Conservation (phyloP, 192 early-diverging fungal species). For the Rhizoclosmatium globosum region DNA sequence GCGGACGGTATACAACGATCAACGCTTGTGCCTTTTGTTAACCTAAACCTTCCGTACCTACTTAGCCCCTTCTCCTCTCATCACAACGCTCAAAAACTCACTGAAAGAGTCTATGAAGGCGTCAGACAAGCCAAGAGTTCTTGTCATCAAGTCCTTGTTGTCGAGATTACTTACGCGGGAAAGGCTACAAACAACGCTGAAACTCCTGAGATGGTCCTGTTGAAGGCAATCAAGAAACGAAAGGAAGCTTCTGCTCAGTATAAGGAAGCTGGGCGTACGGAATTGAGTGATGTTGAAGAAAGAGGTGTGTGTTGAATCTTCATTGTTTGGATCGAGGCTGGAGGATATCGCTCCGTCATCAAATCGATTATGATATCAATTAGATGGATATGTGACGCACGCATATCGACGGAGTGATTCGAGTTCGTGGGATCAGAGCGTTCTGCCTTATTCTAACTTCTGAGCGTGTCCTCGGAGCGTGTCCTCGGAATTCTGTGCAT, state of each 20-base stretch:
- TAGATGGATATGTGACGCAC: too few relatives aligned
- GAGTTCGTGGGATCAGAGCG: not conserved
- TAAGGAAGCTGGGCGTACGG: conserved; percentile 69
- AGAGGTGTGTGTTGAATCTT: conserved; percentile 50
- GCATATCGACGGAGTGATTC: not conserved
- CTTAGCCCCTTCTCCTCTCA: not conserved
- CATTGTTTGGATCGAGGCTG: not conserved
- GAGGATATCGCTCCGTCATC: not conserved
- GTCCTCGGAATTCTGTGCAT: too few relatives aligned
- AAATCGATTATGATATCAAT: not conserved
- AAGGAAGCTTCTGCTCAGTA: conserved; percentile 79
- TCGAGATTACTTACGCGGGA: conserved; percentile 78
- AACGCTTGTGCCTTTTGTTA: too few relatives aligned
- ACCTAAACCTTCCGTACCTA: too few relatives aligned
- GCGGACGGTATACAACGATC: too few relatives aligned
- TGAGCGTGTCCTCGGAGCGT: too few relatives aligned
- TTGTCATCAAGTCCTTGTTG: conserved; percentile 78
- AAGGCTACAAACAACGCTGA: conserved; percentile 58
- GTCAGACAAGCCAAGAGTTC: conserved; percentile 69
- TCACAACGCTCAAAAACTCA: conserved; percentile 63
- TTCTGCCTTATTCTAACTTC: too few relatives aligned
- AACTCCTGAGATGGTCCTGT: conserved; percentile 68
- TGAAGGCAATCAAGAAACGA: conserved; percentile 83
- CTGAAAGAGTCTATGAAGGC: conserved; percentile 82
- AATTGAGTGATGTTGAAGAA: conserved; percentile 77